These are phyloP conservation scores for Fusarium sp. DNA, from an alignment of 2,329 filamentous ascomycete species.

Conservation along the genomic window DNA sequence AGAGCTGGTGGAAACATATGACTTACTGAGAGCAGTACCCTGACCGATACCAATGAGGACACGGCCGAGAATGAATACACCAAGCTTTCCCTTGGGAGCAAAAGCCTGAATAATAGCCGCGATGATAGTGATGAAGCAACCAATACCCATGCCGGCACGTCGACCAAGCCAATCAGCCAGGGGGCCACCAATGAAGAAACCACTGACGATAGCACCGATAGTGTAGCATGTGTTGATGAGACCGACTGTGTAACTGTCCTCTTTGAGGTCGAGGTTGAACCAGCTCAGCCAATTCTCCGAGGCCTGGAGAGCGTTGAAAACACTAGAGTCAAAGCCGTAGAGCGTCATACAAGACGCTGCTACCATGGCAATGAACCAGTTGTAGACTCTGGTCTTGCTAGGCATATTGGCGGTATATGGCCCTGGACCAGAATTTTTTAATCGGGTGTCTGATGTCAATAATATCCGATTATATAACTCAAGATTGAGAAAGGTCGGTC, in stretches of 20 bases:
- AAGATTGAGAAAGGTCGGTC: neutral
- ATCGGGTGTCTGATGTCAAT: neutral
- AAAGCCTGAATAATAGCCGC: slow-evolving; percentile 78
- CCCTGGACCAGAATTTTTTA: neutral
- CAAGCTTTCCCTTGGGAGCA: slow-evolving; percentile 69
- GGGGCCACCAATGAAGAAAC: slow-evolving; percentile 77
- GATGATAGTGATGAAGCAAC: slow-evolving; percentile 73
- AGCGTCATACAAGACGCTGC: slow-evolving; percentile 81
- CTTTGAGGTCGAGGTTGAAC: slow-evolving; percentile 64
- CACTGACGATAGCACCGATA: slow-evolving; percentile 76
- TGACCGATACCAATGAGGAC: slow-evolving; percentile 78
- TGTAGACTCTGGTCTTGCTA: slow-evolving; percentile 50
- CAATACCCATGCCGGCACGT: slow-evolving; percentile 73
- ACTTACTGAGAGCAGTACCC: slow-evolving; percentile 69
- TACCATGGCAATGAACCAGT: slow-evolving; percentile 72
- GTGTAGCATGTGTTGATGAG: slow-evolving; percentile 77
- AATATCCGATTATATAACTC: neutral
- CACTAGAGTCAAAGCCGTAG: slow-evolving; percentile 80
- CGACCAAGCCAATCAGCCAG: slow-evolving; percentile 71
- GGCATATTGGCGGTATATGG: slow-evolving; percentile 50
- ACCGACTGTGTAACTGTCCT: slow-evolving; percentile 60
- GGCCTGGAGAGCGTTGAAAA: slow-evolving; percentile 78
- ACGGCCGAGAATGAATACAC: slow-evolving; percentile 75
- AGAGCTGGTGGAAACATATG: neutral
- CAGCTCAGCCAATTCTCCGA: slow-evolving; percentile 75